These are phyloP conservation scores for Dovyalis caffra DNA, from an alignment of 345 rosid genomes.

Conservation along the genomic window DNA sequence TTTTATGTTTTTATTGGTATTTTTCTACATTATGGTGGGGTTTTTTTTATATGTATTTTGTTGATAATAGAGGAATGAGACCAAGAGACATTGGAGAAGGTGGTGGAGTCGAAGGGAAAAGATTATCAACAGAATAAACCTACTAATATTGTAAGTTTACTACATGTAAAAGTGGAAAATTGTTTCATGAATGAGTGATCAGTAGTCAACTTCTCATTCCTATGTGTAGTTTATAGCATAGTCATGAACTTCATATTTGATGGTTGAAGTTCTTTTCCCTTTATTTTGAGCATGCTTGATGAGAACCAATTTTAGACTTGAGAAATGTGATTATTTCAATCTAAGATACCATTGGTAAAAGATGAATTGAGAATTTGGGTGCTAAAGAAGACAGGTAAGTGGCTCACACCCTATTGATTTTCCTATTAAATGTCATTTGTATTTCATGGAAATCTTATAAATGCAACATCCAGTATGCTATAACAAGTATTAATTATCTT, in stretches of 20 bases:
- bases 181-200: background rate
- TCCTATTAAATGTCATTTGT: too few relatives aligned
- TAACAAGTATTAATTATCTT: too few relatives aligned
- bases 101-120: conserved; percentile 73
- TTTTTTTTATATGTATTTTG: too few relatives aligned
- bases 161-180: background rate
- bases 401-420: too few relatives aligned
- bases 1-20: background rate
- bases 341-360: background rate
- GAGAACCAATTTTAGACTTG: background rate
- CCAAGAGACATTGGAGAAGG: conserved; percentile 90
- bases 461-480: too few relatives aligned
- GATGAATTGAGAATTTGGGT: too few relatives aligned
- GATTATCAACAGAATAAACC: conserved; percentile 94
- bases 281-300: background rate
- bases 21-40: background rate
- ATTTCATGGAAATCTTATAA: too few relatives aligned
- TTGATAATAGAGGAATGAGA: conserved; percentile 96
- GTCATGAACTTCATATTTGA: background rate
- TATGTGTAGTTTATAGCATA: background rate
- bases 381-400: too few relatives aligned
- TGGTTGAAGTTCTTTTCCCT: background rate
- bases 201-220: background rate
- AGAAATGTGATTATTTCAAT: background rate
- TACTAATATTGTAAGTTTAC: conserved; percentile 73